A percentile compares a stretch with the other conserved stretches of the same genome.
phyloP scores from a whole-genome alignment of 257 asterid genomes.

The Craterostigma plantagineum region DNA sequence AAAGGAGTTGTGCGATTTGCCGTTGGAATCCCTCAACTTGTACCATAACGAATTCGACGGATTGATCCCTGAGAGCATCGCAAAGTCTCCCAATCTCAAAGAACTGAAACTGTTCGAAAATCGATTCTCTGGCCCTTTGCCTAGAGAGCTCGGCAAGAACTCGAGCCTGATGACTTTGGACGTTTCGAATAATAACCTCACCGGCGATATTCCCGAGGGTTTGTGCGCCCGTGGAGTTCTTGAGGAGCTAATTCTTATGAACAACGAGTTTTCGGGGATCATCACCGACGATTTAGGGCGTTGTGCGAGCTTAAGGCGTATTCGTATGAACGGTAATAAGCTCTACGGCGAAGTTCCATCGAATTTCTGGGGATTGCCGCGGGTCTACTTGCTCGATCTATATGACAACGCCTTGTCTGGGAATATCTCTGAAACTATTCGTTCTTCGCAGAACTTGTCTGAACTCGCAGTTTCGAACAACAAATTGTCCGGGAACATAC shows the following conservation, averaged over 20 bases:
- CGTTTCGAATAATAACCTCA: constrained; percentile 28
- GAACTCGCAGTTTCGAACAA: constrained; percentile 31
- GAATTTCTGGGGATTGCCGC: constrained; percentile 57
- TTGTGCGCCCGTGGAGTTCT: constrained; percentile 42
- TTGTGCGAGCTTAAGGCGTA: constrained; percentile 36
- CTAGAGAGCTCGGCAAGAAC: constrained; percentile 53
- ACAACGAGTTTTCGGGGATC: constrained; percentile 40
- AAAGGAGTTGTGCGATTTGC: constrained; percentile 44
- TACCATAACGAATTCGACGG: constrained; percentile 46
- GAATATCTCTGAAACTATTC: constrained; percentile 31
- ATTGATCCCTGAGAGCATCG: constrained; percentile 42
- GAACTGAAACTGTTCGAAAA: constrained; percentile 44
- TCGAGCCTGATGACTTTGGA: constrained; percentile 35
- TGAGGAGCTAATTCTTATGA: constrained; percentile 20
- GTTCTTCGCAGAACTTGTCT: constrained; percentile 38
- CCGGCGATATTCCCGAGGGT: constrained; percentile 37
- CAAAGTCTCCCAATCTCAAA: constrained; percentile 32
- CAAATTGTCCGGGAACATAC: constrained; percentile 43
- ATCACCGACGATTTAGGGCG: constrained; percentile 42
- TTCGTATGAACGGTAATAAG: constrained; percentile 30
- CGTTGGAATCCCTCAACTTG: constrained; percentile 53
- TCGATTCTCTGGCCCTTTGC: constrained; percentile 37
- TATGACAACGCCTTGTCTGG: constrained; percentile 39
- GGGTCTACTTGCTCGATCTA: constrained; percentile 49
- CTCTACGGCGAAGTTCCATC: constrained; percentile 50